Conservation (phyloP, 805 yeast species). For the Barnettozyma wickerhamii region DNA sequence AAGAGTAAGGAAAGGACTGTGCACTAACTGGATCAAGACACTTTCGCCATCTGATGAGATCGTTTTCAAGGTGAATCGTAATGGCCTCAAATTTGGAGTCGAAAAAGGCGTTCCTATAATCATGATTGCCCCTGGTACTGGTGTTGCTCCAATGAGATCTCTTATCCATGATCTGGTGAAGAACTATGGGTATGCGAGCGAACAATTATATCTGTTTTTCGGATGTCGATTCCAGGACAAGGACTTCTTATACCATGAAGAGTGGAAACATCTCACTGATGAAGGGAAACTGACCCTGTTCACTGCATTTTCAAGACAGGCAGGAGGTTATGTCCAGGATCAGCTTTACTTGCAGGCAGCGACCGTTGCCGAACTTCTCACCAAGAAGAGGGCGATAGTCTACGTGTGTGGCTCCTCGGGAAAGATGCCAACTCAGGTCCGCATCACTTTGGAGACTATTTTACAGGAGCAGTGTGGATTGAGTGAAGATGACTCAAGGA, state of each 20-base stretch:
- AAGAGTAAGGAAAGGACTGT: conserved; percentile 72
- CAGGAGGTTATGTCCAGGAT: conserved; percentile 75
- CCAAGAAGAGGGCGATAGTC: conserved; percentile 53
- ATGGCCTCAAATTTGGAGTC: conserved; percentile 36
- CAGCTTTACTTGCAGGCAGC: conserved; percentile 48
- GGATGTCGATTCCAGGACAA: conserved; percentile 67
- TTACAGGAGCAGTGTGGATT: conserved; percentile 42
- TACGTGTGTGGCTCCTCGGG: conserved; percentile 94
- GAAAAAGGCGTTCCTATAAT: conserved; percentile 44
- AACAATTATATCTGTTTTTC: conserved; percentile 52
- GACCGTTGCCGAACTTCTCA: conserved; percentile 47
- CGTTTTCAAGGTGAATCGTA: conserved; percentile 46
- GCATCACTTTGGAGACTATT: conserved; percentile 71
- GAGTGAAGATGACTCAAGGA: conserved; percentile 42
- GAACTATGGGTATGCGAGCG: conserved; percentile 16
- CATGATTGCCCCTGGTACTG: conserved; percentile 92
- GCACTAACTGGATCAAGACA: conserved; percentile 68
- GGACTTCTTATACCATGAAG: conserved; percentile 63
- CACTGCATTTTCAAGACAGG: conserved; percentile 49
- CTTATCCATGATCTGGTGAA: conserved; percentile 42
- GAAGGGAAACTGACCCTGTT: conserved; percentile 36
- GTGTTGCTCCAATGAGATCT: conserved; percentile 88
- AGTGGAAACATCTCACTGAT: conserved; percentile 39
- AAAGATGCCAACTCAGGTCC: conserved; percentile 84
- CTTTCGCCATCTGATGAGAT: conserved; percentile 46